Percentiles rank a stretch among this genome's conserved stretches.
These are phyloP conservation scores for Phaffomyces antillensis DNA, from an alignment of 805 yeast genomes.

Conservation along the genomic window DNA sequence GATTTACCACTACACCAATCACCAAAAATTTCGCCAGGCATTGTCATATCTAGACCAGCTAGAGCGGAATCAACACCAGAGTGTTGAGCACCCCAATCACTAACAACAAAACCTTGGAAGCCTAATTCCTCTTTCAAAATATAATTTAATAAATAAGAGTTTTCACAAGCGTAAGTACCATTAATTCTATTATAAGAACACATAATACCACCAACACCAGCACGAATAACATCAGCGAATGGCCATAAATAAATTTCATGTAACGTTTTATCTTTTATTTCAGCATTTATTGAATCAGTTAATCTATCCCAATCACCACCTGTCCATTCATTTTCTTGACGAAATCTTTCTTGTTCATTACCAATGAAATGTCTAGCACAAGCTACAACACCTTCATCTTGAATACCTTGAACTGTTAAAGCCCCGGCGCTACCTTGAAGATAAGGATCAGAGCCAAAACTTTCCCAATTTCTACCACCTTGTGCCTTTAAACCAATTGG, in stretches of 20 bases:
- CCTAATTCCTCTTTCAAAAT: slow-evolving; percentile 55
- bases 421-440: slow-evolving; percentile 42
- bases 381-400: slow-evolving; percentile 51
- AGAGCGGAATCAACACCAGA: slow-evolving; percentile 48
- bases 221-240: slow-evolving; percentile 52
- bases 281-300: slow-evolving; percentile 39
- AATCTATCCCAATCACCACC: slow-evolving; percentile 39
- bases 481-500: slow-evolving; percentile 57
- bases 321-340: slow-evolving; percentile 47
- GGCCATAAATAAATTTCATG: slow-evolving; percentile 63
- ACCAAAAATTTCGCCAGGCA: slow-evolving; percentile 54
- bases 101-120: slow-evolving; percentile 60
- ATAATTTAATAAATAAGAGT: slow-evolving; percentile 46
- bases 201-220: slow-evolving; percentile 58
- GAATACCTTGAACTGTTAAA: slow-evolving; percentile 47
- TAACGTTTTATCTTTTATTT: slow-evolving; percentile 54
- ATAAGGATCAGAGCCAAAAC: slow-evolving; percentile 9
- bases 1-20: slow-evolving; percentile 48
- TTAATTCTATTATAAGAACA: slow-evolving; percentile 54
- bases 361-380: slow-evolving; percentile 52
- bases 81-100: slow-evolving; percentile 64
- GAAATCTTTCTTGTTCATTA: slow-evolving; percentile 55
- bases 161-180: slow-evolving; percentile 53
- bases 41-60: slow-evolving; percentile 58
- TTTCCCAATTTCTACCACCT: slow-evolving; percentile 35